phyloP scores from a whole-genome alignment of 2,329 filamentous ascomycete species.

The Anisogramma anomala region DNA sequence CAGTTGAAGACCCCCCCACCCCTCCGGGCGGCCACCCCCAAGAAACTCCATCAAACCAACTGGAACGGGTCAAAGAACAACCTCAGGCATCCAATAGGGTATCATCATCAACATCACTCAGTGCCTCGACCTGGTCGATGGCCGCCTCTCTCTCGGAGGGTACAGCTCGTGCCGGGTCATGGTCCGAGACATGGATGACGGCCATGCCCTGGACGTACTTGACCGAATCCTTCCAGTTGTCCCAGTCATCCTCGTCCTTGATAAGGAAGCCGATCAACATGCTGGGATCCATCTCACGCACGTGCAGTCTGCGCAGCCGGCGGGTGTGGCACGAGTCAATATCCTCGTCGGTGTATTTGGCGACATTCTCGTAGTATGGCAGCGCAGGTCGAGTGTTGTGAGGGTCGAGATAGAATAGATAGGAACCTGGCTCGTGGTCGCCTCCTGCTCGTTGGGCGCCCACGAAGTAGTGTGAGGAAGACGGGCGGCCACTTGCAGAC shows the following conservation, averaged over 20 bases:
- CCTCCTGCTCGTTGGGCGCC: constrained; percentile 31
- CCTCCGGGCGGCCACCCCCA: neutral
- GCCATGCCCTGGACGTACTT: constrained; percentile 67
- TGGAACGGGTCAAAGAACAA: neutral
- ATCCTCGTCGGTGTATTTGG: constrained; percentile 58
- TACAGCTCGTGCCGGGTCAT: constrained; percentile 47
- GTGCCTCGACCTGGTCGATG: constrained; percentile 78
- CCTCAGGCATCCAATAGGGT: constrained; percentile 17
- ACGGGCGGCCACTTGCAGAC: constrained; percentile 64
- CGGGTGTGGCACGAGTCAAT: constrained; percentile 78
- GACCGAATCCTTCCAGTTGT: constrained; percentile 66
- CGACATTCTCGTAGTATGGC: constrained; percentile 45
- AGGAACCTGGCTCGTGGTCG: constrained; percentile 40
- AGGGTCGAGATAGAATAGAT: constrained; percentile 91
- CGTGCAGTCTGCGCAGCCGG: constrained; percentile 67
- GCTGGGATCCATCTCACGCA: constrained; percentile 92
- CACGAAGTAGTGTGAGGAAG: constrained; percentile 62
- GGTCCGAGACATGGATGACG: constrained; percentile 73
- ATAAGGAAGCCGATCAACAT: constrained; percentile 96
- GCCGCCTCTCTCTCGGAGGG: constrained; percentile 55
- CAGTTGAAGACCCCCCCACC: constrained; percentile 11
- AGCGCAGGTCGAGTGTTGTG: constrained; percentile 73
- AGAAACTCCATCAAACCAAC: neutral
- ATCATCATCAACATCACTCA: constrained; percentile 56
- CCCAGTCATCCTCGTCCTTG: constrained; percentile 70